phyloP scores from a whole-genome alignment of 164 flowering plant species.

The Aristolochia contorta region DNA sequence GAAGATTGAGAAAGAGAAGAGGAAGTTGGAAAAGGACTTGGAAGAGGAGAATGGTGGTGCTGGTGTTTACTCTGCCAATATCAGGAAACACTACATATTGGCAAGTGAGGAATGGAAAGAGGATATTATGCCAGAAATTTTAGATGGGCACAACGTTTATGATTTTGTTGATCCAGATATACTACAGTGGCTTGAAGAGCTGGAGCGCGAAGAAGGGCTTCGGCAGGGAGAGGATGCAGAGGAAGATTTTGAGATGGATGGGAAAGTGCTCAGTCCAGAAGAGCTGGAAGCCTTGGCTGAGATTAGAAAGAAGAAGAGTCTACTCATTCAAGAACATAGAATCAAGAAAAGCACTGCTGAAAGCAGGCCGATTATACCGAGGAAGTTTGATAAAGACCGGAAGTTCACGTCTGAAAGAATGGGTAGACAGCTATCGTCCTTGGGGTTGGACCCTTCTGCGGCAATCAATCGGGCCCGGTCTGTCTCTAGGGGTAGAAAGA shows the following conservation, averaged over 20 bases:
- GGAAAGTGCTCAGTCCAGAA: conserved; percentile 45
- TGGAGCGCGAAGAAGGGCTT: conserved; percentile 67
- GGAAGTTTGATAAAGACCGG: conserved; percentile 72
- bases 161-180: conserved; percentile 81
- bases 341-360: conserved; percentile 87
- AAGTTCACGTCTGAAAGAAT: conserved; percentile 63
- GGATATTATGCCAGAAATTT: conserved; percentile 75
- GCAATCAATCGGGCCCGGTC: conserved; percentile 66
- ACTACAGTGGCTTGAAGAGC: conserved; percentile 59
- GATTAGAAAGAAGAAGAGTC: conserved; percentile 70
- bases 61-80: conserved; percentile 73
- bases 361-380: conserved; percentile 61
- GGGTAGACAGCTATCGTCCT: conserved; percentile 71
- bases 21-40: conserved; percentile 71
- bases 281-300: conserved; percentile 54
- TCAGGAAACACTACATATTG: conserved; percentile 66
- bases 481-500: conserved; percentile 45
- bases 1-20: conserved; percentile 44
- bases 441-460: conserved; percentile 64
- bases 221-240: conserved; percentile 43
- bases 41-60: conserved; percentile 87
- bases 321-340: conserved; percentile 71
- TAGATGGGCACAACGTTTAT: conserved; percentile 83
- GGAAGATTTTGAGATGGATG: conserved; percentile 59
- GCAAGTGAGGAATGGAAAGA: conserved; percentile 79